Conservation (phyloP, 768 basidiomycete genomes). For the Paxillus ammoniavirescens region DNA sequence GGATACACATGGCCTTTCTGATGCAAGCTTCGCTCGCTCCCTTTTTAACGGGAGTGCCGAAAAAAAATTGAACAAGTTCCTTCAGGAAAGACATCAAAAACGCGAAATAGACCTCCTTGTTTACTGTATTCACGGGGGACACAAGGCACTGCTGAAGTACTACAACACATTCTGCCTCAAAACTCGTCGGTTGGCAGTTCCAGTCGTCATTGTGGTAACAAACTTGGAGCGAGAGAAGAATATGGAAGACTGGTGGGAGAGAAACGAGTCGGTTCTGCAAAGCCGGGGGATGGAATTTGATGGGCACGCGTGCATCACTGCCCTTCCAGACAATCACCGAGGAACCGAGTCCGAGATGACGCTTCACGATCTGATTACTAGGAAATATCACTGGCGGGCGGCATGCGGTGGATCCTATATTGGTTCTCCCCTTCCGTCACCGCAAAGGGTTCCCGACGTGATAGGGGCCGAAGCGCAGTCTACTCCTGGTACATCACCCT, state of each 20-base stretch:
- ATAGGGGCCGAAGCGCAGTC: too few species aligned
- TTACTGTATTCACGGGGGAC: conserved; percentile 35
- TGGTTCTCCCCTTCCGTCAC: conserved; percentile 5
- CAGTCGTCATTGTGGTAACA: conserved; percentile 37
- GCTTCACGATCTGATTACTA: conserved; percentile 14
- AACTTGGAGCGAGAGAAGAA: conserved; percentile 28
- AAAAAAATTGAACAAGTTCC: conserved; percentile 17
- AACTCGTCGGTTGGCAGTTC: conserved; percentile 36
- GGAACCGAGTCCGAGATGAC: neutral
- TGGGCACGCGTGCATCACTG: too few species aligned
- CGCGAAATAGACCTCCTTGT: conserved; percentile 40
- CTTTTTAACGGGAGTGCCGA: conserved; percentile 12
- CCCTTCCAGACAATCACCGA: too few species aligned
- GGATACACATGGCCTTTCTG: conserved; percentile 40
- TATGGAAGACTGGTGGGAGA: conserved; percentile 33
- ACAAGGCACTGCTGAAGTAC: conserved; percentile 24
- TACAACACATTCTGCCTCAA: conserved; percentile 34
- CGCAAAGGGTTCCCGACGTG: too few species aligned
- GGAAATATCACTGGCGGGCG: conserved; percentile 6
- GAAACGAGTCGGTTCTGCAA: conserved; percentile 15
- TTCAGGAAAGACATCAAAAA: conserved; percentile 16
- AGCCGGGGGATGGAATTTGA: too few species aligned
- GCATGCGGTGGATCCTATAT: conserved; percentile 7
- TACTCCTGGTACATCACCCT: too few species aligned
- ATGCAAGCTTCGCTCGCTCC: conserved; percentile 23